Conservation (phyloP, 345 rosid genomes). For the Euphorbia pulcherrima region DNA sequence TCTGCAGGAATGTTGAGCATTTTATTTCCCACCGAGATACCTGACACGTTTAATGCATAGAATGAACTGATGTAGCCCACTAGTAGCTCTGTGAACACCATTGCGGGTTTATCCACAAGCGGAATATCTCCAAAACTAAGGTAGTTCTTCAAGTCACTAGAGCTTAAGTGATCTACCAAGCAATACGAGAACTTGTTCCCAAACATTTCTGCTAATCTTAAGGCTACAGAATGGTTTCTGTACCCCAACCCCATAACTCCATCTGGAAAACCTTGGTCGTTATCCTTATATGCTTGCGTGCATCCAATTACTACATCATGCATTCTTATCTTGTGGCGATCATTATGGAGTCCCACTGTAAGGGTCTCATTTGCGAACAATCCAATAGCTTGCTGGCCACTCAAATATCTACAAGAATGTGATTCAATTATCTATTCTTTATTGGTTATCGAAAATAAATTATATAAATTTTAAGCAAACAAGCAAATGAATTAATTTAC, state of each 20-base stretch:
- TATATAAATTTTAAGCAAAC: not conserved
- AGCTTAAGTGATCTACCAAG: constrained; percentile 33
- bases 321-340: not conserved
- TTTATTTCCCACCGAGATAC: constrained; percentile 21
- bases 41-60: constrained; percentile 23
- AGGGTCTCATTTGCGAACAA: constrained; percentile 27
- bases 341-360: constrained; percentile 7
- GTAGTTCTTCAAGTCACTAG: constrained; percentile 16
- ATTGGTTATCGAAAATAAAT: no score
- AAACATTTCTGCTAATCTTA: constrained; percentile 12
- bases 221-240: constrained; percentile 18
- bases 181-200: constrained; percentile 35
- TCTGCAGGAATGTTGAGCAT: constrained; percentile 14
- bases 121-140: constrained; percentile 19
- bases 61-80: not conserved
- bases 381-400: constrained; percentile 13
- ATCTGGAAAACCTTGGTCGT: constrained; percentile 11
- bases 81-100: constrained; percentile 24
- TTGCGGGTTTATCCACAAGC: not conserved
- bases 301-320: constrained; percentile 25
- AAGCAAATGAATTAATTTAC: no score
- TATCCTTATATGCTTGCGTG: not conserved
- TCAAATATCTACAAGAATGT: constrained; percentile 12
- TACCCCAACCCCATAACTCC: constrained; percentile 33
- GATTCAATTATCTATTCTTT: not conserved